A percentile compares a stretch with the other conserved stretches of the same genome.
Evolutionary conservation across 305 asterid species (phyloP).

Genomic region (Fraxinus paxiana): DNA sequence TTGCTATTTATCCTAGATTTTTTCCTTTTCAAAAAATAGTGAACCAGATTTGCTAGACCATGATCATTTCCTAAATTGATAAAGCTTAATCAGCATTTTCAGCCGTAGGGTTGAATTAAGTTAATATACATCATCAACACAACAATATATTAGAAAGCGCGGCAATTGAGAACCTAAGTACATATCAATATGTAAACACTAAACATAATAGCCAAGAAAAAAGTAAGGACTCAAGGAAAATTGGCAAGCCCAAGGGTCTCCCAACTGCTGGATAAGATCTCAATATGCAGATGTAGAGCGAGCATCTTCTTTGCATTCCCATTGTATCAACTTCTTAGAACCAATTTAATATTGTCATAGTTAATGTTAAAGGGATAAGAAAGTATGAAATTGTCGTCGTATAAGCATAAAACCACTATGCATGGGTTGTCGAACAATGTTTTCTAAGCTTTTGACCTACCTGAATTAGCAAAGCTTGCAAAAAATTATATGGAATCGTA

Average conservation of each 20-base stretch:
- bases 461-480: neutral
- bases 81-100: neutral
- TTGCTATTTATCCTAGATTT: neutral
- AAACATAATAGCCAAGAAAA: neutral
- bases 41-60: neutral
- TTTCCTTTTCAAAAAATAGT: neutral
- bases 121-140: neutral
- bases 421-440: neutral
- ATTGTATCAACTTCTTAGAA: neutral
- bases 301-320: neutral
- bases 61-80: neutral
- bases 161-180: neutral
- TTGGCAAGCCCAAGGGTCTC: constrained; percentile 1
- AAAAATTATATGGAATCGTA: neutral
- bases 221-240: neutral
- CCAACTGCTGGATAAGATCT: constrained; percentile 3
- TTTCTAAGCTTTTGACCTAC: neutral
- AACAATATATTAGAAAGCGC: neutral
- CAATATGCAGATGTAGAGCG: neutral
- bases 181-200: neutral
- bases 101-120: constrained; percentile 8
- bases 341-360: neutral
- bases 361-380: neutral
- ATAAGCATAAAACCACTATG: neutral
- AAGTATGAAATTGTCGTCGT: neutral